phyloP scores from a whole-genome alignment of 768 basidiomycete genomes.

The Amanita inopinata region DNA sequence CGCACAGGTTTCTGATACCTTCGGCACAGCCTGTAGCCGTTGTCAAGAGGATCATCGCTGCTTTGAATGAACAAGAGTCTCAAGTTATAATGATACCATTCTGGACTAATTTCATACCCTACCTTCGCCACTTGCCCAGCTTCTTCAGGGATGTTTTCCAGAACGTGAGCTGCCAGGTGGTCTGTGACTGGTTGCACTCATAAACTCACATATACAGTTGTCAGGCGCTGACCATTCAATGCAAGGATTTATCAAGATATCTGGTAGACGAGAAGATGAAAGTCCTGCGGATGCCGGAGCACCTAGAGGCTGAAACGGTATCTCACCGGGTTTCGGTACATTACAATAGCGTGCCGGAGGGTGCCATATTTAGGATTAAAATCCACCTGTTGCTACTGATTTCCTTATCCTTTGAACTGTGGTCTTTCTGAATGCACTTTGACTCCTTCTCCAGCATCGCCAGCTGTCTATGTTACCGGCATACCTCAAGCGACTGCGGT shows the following conservation, averaged over 20 bases:
- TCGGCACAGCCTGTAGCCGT: constrained; percentile 62
- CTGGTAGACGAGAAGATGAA: constrained; percentile 51
- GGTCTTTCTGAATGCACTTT: background rate
- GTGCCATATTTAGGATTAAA: too few species aligned
- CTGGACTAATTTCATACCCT: constrained; percentile 52
- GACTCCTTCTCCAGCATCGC: background rate
- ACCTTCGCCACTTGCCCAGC: constrained; percentile 52
- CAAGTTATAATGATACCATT: constrained; percentile 64
- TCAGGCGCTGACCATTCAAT: constrained; percentile 64
- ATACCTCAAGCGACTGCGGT: too few species aligned
- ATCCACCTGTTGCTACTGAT: background rate
- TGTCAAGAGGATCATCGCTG: constrained; percentile 74
- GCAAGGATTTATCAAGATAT: constrained; percentile 57
- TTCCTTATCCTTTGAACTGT: background rate
- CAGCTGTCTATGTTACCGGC: too few species aligned
- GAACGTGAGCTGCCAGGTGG: constrained; percentile 32
- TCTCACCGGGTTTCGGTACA: background rate
- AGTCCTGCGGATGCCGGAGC: constrained; percentile 15
- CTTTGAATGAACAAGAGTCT: constrained; percentile 74
- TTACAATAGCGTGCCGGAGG: too few species aligned
- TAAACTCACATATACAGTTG: constrained; percentile 28
- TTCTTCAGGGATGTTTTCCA: constrained; percentile 67
- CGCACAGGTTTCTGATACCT: constrained; percentile 71
- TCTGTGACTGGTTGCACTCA: constrained; percentile 21
- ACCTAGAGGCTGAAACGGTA: background rate